phyloP scores from a whole-genome alignment of 2,329 filamentous ascomycete genomes.

The Cercospora citrullina region DNA sequence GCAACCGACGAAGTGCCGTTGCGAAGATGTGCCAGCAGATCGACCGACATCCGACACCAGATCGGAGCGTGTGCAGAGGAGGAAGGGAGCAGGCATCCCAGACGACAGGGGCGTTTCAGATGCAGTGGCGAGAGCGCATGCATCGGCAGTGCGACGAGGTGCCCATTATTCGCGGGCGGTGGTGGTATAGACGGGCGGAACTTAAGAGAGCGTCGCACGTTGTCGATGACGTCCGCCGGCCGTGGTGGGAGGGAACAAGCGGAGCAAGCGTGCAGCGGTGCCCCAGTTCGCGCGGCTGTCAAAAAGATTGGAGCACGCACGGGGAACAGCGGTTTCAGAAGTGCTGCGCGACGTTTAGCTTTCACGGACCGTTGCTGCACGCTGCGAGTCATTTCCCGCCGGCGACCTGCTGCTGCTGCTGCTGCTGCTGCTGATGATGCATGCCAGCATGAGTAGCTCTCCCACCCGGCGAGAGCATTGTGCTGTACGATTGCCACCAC shows the following conservation, averaged over 20 bases:
- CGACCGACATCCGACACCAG: not conserved
- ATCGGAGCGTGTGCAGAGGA: not conserved
- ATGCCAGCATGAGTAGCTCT: not conserved
- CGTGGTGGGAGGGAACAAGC: not conserved
- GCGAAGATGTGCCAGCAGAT: not conserved
- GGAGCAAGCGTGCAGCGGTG: conserved; percentile 6
- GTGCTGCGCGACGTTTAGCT: not conserved
- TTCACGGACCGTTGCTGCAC: conserved; percentile 6
- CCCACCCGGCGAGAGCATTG: not conserved
- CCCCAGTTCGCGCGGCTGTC: conserved; percentile 12
- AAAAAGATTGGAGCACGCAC: conserved; percentile 7
- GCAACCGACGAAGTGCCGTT: not conserved
- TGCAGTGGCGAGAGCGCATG: not conserved
- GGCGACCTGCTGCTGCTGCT: not conserved
- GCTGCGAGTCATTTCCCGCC: conserved; percentile 14
- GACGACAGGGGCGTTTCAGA: not conserved
- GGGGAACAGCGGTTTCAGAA: conserved; percentile 5
- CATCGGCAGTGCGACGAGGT: not conserved
- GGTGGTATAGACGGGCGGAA: not conserved
- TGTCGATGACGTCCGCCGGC: conserved; percentile 9
- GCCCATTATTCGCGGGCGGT: not conserved
- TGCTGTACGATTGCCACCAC: not conserved
- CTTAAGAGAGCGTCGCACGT: not conserved
- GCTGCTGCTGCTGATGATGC: conserved; percentile 6
- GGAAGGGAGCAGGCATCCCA: not conserved